Percentiles rank a stretch among this genome's conserved stretches.
Conservation (phyloP, 1,139 yeast genomes). For the Yamadazyma dendronema region DNA sequence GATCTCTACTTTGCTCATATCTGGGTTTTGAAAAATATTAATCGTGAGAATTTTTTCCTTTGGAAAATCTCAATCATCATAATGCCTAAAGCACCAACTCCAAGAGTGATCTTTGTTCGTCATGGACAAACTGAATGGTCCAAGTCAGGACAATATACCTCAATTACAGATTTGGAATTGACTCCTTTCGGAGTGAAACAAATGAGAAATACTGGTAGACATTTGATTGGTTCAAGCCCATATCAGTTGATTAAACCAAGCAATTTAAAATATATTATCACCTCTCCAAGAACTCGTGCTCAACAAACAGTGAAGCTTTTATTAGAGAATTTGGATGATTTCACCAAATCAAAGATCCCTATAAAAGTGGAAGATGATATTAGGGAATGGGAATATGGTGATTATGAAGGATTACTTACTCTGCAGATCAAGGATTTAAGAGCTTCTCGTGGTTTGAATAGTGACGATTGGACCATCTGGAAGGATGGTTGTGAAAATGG, state of each 20-base stretch:
- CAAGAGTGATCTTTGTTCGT: conserved; percentile 78
- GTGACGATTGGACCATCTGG: conserved; percentile 79
- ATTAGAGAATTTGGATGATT: conserved; percentile 48
- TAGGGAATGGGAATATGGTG: conserved; percentile 96
- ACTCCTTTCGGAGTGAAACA: conserved; percentile 77
- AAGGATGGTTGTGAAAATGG: conserved; percentile 92
- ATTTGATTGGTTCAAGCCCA: conserved; percentile 56
- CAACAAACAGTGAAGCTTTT: conserved; percentile 65
- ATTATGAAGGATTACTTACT: conserved; percentile 82
- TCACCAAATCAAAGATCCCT: conserved; percentile 41
- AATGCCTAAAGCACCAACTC: conserved; percentile 40
- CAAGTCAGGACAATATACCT: conserved; percentile 86
- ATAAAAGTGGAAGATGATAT: conserved; percentile 62
- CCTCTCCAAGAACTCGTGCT: conserved; percentile 84
- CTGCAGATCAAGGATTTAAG: conserved; percentile 63
- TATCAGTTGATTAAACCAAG: conserved; percentile 62
- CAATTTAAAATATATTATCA: conserved; percentile 60
- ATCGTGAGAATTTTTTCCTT: too few relatives aligned
- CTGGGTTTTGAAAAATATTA: not conserved
- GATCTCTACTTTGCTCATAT: conserved; percentile 24
- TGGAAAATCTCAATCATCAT: not conserved
- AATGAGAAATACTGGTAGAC: conserved; percentile 70
- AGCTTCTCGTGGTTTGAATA: conserved; percentile 52
- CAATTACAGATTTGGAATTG: conserved; percentile 75
- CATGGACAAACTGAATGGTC: conserved; percentile 97